Evolutionary conservation across 1,284 basidiomycete species (phyloP).

Genomic region (Trametes hirsuta): DNA sequence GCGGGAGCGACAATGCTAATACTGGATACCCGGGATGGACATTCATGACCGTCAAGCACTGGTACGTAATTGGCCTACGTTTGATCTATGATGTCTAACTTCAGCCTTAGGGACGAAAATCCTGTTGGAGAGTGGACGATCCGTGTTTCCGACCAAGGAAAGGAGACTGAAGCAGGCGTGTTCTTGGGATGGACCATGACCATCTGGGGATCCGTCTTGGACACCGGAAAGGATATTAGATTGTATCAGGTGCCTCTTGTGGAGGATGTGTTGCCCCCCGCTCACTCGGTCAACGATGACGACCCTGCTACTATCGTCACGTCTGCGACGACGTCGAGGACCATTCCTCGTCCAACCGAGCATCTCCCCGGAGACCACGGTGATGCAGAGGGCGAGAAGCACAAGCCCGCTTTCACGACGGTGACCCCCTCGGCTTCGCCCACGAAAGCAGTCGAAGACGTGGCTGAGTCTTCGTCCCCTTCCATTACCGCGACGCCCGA

Average conservation of each 20-base stretch:
- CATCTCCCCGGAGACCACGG: constrained; percentile 89
- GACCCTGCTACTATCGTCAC: constrained; percentile 45
- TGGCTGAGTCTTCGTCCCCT: constrained; percentile 34
- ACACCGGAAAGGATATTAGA: constrained; percentile 64
- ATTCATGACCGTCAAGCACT: constrained; percentile 99
- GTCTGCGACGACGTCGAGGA: constrained; percentile 41
- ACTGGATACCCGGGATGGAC: constrained; percentile 92
- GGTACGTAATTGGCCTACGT: constrained; percentile 55
- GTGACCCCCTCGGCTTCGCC: constrained; percentile 31
- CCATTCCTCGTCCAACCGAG: constrained; percentile 84
- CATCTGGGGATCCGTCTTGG: constrained; percentile 91
- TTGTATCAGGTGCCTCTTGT: constrained; percentile 66
- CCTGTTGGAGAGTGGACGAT: constrained; percentile 94
- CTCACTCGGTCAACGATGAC: constrained; percentile 37
- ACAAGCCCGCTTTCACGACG: constrained; percentile 61
- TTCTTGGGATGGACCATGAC: constrained; percentile 94
- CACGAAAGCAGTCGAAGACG: constrained; percentile 36
- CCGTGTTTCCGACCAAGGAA: constrained; percentile 77
- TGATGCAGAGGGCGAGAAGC: constrained; percentile 66
- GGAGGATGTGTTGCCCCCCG: constrained; percentile 60
- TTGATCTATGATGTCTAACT: neutral
- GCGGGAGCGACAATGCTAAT: constrained; percentile 69
- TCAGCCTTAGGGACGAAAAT: constrained; percentile 79
- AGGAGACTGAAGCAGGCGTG: constrained; percentile 64
- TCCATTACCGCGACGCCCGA: constrained; percentile 64